phyloP scores from a whole-genome alignment of 257 asterid genomes.

The Solanum rostratum region DNA sequence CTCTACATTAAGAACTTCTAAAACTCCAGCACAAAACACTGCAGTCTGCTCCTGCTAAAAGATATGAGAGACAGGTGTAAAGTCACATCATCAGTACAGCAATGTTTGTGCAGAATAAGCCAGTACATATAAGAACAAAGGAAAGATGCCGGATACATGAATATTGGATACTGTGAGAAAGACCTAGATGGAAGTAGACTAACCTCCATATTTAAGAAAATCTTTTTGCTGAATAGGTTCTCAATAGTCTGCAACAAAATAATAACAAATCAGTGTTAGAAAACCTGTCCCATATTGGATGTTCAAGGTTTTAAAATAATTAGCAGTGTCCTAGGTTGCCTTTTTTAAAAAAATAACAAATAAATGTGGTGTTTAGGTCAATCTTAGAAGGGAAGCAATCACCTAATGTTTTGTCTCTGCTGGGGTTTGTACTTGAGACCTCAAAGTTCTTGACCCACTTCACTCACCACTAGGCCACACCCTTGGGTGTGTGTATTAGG shows the following conservation, averaged over 20 bases:
- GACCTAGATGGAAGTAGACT: conserved; percentile 15
- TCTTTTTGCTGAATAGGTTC: conserved; percentile 79
- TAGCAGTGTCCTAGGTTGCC: neutral
- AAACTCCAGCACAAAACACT: conserved; percentile 51
- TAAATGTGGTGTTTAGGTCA: neutral
- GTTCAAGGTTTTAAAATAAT: neutral
- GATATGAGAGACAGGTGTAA: neutral
- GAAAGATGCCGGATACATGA: neutral
- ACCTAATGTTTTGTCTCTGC: neutral
- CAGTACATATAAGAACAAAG: neutral
- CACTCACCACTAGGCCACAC: neutral
- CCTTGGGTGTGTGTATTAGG: neutral
- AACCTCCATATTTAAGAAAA: conserved; percentile 77
- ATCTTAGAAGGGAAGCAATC: neutral
- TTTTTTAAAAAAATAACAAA: neutral
- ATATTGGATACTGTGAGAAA: neutral
- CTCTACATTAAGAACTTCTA: conserved; percentile 59
- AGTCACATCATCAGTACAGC: neutral
- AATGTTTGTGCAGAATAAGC: neutral
- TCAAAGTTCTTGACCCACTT: neutral
- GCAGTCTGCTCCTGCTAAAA: conserved; percentile 51
- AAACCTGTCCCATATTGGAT: neutral
- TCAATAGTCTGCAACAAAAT: conserved; percentile 69
- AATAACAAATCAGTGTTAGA: neutral
- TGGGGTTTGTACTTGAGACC: neutral